phyloP scores from a whole-genome alignment of 106 monocot species.

The Platanthera guangdongensis region DNA sequence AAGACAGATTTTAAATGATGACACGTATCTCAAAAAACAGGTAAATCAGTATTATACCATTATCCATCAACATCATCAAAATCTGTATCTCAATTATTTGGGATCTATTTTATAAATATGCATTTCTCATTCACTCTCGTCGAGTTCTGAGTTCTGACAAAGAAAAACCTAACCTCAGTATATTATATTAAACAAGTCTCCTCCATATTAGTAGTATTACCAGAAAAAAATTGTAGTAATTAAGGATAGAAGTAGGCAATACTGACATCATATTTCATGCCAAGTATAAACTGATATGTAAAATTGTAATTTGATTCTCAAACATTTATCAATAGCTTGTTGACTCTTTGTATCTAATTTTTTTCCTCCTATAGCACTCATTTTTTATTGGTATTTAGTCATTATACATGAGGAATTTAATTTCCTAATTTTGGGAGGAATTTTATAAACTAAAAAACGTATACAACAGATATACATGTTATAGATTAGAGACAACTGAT shows the following conservation, averaged over 20 bases:
- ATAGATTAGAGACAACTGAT: slow-evolving; percentile 1
- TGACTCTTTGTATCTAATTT: background rate
- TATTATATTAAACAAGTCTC: no score
- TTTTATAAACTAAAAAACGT: background rate
- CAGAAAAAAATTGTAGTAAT: no score
- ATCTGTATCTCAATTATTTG: no score
- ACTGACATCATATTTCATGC: background rate
- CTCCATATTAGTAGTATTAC: no score
- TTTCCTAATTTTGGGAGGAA: background rate
- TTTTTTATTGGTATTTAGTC: background rate
- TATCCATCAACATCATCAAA: no score
- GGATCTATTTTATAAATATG: no score
- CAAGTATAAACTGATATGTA: background rate
- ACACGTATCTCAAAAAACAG: no score
- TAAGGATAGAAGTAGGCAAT: background rate
- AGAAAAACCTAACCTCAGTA: no score
- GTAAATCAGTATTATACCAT: no score
- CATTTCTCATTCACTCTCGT: no score
- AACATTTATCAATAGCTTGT: background rate
- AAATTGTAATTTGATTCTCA: background rate
- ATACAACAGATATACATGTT: background rate
- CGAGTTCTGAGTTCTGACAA: no score
- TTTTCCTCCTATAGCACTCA: background rate
- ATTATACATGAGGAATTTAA: background rate
- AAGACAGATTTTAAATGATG: no score